Base-by-base conservation (phyloP, 208 protist species). In the Tetramitus jugosus region DNA sequence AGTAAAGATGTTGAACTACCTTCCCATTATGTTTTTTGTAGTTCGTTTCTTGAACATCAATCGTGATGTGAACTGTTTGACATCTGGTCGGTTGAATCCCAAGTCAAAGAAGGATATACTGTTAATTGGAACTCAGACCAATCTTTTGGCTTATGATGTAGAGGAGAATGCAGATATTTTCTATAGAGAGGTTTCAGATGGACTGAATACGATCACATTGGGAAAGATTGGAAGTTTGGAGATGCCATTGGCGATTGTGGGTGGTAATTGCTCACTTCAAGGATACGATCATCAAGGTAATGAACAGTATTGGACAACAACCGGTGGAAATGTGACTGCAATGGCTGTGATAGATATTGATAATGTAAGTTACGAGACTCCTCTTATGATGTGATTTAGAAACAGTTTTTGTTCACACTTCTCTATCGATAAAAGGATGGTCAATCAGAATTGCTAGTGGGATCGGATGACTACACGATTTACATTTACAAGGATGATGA, bases 191-290 rank as follows among this genome's bases (percentile, higher is more conserved):
- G 84, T 96, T 31, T 86, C 91, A 78, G 91, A 97, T 53, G 94
- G 94, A 20, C 91, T 96, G 3, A 85, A 87, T 75, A 83, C 86
- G 33, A 82, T 96, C 29, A 86, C 86, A 52, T 88, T 91, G 74
- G 91, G 92, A 31, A 72, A 83, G 0, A 81, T 94, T 61, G 80
- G 85, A 52, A 65, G 65, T 3, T 0, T 29, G 20, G 65, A 39
- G 1, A 49, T 8, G 8, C 77, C 78, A 23, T 76, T 95, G 37
- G 90, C 87, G 0, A 52, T 97, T 6, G 91, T 96, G 2, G 94
- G 94, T 52, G 93, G 94, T 65, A 96, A 96, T 81, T 96, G 94
- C 81, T 93, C 86, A 75, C 87, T 97, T 42, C 93, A 95, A 82
- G 94, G 92, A 56, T 95, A 94, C 81, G 91, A 96, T 77, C 61